Conservation (phyloP, 805 yeast genomes). For the Starmerella scarabaei region DNA sequence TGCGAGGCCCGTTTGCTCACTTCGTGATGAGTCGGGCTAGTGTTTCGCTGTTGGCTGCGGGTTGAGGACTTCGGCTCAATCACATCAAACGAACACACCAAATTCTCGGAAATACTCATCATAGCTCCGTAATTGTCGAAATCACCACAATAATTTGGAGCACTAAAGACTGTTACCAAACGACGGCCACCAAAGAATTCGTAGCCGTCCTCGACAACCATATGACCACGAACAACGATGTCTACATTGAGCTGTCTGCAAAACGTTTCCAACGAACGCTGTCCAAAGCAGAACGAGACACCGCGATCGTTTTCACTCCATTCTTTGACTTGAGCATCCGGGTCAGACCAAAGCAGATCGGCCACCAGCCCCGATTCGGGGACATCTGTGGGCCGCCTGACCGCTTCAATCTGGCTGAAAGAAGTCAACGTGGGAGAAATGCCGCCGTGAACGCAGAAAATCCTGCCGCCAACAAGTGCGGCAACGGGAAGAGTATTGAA, state of each 20-base stretch:
- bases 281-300: slow-evolving; percentile 64
- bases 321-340: slow-evolving; percentile 65
- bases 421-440: slow-evolving; percentile 58
- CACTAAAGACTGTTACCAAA: slow-evolving; percentile 58
- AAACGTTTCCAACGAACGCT: slow-evolving; percentile 64
- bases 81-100: slow-evolving; percentile 83
- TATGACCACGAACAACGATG: slow-evolving; percentile 71
- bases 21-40: not conserved
- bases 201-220: slow-evolving; percentile 76
- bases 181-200: slow-evolving; percentile 61
- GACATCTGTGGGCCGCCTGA: slow-evolving; percentile 71
- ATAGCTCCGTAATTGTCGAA: slow-evolving; percentile 95
- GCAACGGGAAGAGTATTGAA: slow-evolving; percentile 92
- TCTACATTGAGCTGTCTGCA: slow-evolving; percentile 60
- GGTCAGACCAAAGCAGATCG: slow-evolving; percentile 75
- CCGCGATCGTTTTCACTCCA: slow-evolving; percentile 86
- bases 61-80: slow-evolving; percentile 49
- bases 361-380: slow-evolving; percentile 68
- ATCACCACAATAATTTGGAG: slow-evolving; percentile 70
- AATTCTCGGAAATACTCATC: slow-evolving; percentile 85
- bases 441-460: slow-evolving; percentile 84
- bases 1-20: not conserved
- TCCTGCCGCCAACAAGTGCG: slow-evolving; percentile 87
- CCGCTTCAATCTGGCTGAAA: slow-evolving; percentile 57
- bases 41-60: not conserved